Evolutionary conservation across 352 stramenopile species (phyloP).

Genomic region (Poterioochromonas sp.): DNA sequence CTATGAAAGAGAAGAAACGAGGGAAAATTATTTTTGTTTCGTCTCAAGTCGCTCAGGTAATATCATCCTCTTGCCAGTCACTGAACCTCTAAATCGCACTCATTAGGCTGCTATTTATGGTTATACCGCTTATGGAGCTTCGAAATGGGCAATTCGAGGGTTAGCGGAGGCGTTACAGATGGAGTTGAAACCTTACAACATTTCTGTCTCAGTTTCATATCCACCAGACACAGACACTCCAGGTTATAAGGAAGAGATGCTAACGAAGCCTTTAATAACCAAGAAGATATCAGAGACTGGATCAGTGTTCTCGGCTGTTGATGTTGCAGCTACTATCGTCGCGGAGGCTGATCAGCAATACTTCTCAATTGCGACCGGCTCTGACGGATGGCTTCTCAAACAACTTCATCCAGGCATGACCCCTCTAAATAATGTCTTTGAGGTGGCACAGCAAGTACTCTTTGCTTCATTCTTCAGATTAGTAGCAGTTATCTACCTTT

Average conservation of each 20-base stretch:
- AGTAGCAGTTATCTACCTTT: conserved; percentile 7
- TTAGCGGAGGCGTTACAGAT: conserved; percentile 74
- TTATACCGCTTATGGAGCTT: conserved; percentile 70
- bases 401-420: conserved; percentile 52
- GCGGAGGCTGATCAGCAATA: conserved; percentile 45
- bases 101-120: conserved; percentile 64
- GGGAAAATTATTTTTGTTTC: conserved; percentile 44
- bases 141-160: conserved; percentile 75
- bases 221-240: conserved; percentile 76
- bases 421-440: conserved; percentile 37
- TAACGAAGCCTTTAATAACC: conserved; percentile 6
- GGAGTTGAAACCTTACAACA: conserved; percentile 61
- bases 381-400: conserved; percentile 59
- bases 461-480: not conserved
- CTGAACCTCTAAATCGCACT: not conserved
- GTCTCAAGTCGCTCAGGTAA: conserved; percentile 40
- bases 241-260: conserved; percentile 55
- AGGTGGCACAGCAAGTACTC: conserved; percentile 22
- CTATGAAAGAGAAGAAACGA: conserved; percentile 48
- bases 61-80: not conserved
- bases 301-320: conserved; percentile 18
- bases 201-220: conserved; percentile 72
- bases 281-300: conserved; percentile 20
- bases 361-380: conserved; percentile 54
- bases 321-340: conserved; percentile 54